Evolutionary conservation across 495 filamentous ascomycete genomes (phyloP).

Genomic region (Penicillium soppii): DNA sequence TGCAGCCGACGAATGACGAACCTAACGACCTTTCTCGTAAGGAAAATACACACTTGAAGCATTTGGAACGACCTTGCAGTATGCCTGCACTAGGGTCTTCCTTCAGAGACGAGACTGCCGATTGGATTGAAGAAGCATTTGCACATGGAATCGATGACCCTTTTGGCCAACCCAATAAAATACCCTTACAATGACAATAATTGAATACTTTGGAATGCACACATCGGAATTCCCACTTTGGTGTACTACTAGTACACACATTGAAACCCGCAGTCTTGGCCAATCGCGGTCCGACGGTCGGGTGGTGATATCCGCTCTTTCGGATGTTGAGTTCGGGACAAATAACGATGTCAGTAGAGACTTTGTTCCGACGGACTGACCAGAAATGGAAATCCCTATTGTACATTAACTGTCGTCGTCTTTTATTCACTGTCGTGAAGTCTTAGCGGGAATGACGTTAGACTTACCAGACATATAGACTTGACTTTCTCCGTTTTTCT

Average conservation of each 20-base stretch:
- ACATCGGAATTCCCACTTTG: background rate
- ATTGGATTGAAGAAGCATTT: conserved; percentile 37
- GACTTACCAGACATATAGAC: conserved; percentile 6
- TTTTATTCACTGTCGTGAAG: too few relatives aligned
- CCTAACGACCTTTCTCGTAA: background rate
- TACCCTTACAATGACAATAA: conserved; percentile 15
- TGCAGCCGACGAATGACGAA: background rate
- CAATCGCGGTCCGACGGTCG: conserved; percentile 33
- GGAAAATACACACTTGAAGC: background rate
- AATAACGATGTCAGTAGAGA: background rate
- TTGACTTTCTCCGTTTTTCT: background rate
- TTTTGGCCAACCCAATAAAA: conserved; percentile 26
- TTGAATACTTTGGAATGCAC: background rate
- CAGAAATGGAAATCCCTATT: background rate
- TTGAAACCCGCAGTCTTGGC: conserved; percentile 1
- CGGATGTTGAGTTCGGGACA: conserved; percentile 25
- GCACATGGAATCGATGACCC: conserved; percentile 28
- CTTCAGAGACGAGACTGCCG: conserved; percentile 44
- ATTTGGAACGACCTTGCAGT: conserved; percentile 2
- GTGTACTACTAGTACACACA: background rate
- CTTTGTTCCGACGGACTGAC: conserved; percentile 11
- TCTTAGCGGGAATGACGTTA: conserved; percentile 20
- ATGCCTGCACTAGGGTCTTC: conserved; percentile 16
- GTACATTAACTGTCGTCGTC: too few relatives aligned
- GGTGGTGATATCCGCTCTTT: conserved; percentile 22